These are phyloP conservation scores for Rubus idaeus DNA, from an alignment of 306 rosid species.

Conservation along the genomic window DNA sequence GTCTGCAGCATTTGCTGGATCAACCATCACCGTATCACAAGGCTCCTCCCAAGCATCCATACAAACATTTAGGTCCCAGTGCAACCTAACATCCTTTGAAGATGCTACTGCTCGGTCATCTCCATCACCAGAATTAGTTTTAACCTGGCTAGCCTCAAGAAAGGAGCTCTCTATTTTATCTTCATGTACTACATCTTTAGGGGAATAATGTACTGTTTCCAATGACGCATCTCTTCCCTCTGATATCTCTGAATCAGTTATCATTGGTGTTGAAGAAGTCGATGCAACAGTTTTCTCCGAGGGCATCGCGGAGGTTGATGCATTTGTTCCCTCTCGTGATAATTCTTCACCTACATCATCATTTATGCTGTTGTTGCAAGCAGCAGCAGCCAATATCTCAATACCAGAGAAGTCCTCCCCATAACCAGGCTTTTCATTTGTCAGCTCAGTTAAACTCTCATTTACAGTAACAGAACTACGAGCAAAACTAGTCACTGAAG, in stretches of 20 bases:
- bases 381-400: constrained; percentile 42
- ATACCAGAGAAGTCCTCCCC: constrained; percentile 40
- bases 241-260: constrained; percentile 5
- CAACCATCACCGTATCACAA: constrained; percentile 10
- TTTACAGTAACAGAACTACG: neutral
- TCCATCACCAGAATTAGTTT: constrained; percentile 3
- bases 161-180: neutral
- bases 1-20: constrained; percentile 18
- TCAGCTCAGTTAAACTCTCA: neutral
- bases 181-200: constrained; percentile 7
- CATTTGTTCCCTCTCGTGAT: neutral
- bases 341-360: constrained; percentile 27
- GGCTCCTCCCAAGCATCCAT: constrained; percentile 43
- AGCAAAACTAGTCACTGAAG: neutral
- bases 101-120: constrained; percentile 8
- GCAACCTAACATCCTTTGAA: constrained; percentile 34
- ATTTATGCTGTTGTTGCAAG: constrained; percentile 31
- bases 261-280: neutral
- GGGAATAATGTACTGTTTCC: constrained; percentile 1
- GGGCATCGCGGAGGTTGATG: constrained; percentile 11
- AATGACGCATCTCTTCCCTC: constrained; percentile 13
- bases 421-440: constrained; percentile 10
- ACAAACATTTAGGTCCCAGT: constrained; percentile 42
- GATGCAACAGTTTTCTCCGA: constrained; percentile 1
- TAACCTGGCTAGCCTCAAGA: constrained; percentile 8